These are phyloP conservation scores for Sporothrix protearum DNA, from an alignment of 2,329 filamentous ascomycete genomes.

Conservation along the genomic window DNA sequence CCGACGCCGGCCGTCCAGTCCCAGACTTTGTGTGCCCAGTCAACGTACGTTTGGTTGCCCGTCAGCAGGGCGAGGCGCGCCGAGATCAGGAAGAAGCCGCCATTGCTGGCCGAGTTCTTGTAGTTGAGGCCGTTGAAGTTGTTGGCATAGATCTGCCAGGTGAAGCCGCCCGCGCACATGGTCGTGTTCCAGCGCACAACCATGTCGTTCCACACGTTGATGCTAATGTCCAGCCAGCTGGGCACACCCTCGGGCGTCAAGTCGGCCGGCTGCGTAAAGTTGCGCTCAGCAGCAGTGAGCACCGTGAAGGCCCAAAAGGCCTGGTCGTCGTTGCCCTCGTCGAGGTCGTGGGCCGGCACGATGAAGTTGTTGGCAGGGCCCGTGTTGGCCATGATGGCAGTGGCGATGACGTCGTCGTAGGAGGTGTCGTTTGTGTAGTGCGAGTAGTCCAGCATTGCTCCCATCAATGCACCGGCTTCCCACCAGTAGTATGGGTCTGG, in stretches of 20 bases:
- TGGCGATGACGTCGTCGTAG: conserved; percentile 58
- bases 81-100: conserved; percentile 76
- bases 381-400: conserved; percentile 57
- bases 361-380: conserved; percentile 60
- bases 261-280: conserved; percentile 59
- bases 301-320: conserved; percentile 69
- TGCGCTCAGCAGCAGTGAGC: conserved; percentile 65
- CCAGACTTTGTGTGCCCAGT: conserved; percentile 65
- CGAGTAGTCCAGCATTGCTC: conserved; percentile 67
- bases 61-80: conserved; percentile 70
- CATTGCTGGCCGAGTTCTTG: conserved; percentile 79
- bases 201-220: conserved; percentile 71
- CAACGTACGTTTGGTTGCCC: conserved; percentile 60
- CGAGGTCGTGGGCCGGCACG: conserved; percentile 51
- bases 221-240: conserved; percentile 63
- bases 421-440: conserved; percentile 60
- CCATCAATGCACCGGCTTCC: conserved; percentile 63
- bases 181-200: conserved; percentile 65
- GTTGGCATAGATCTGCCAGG: conserved; percentile 76
- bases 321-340: conserved; percentile 72
- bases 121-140: conserved; percentile 74
- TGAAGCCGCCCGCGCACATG: conserved; percentile 66
- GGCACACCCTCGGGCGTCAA: conserved; percentile 62
- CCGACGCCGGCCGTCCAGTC: conserved; percentile 59
- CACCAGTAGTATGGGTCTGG: conserved; percentile 67